Conservation (phyloP, 345 rosid species). For the Citrus reticulata region DNA sequence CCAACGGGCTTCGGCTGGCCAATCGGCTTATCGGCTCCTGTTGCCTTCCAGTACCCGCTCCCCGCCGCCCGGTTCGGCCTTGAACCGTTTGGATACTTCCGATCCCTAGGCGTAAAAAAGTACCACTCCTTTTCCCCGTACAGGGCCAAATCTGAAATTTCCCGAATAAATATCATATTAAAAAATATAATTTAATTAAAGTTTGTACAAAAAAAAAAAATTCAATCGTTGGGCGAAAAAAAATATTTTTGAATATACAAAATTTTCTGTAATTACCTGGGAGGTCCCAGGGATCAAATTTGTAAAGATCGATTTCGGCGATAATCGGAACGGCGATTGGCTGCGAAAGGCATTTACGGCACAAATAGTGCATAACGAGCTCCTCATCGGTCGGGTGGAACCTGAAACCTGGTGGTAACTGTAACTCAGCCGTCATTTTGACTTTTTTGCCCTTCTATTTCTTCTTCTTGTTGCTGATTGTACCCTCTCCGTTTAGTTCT, state of each 20-base stretch:
- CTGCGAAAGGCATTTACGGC: constrained; percentile 78
- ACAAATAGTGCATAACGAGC: constrained; percentile 87
- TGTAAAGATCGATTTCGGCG: constrained; percentile 84
- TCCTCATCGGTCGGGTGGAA: constrained; percentile 99
- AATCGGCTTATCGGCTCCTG: constrained; percentile 97
- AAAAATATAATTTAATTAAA: not conserved
- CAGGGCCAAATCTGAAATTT: constrained; percentile 51
- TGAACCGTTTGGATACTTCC: constrained; percentile 94
- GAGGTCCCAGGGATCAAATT: constrained; percentile 81
- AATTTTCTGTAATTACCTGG: constrained; percentile 45
- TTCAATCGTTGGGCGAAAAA: too few relatives aligned
- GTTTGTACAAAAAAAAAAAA: too few relatives aligned
- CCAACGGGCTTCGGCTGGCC: constrained; percentile 75
- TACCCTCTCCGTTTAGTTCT: not conserved
- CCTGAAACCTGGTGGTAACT: constrained; percentile 87
- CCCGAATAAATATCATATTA: not conserved
- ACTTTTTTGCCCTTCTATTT: not conserved
- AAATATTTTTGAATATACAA: not conserved
- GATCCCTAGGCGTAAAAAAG: constrained; percentile 82
- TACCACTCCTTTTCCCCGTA: constrained; percentile 98
- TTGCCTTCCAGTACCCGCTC: constrained; percentile 93
- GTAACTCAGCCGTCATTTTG: constrained; percentile 41
- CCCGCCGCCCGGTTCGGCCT: constrained; percentile 95
- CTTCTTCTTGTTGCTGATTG: not conserved
- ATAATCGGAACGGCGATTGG: constrained; percentile 65